A percentile compares a stretch with the other conserved stretches of the same genome.
Conservation (phyloP, 2,329 filamentous ascomycete genomes). For the Diaporthe sp. region DNA sequence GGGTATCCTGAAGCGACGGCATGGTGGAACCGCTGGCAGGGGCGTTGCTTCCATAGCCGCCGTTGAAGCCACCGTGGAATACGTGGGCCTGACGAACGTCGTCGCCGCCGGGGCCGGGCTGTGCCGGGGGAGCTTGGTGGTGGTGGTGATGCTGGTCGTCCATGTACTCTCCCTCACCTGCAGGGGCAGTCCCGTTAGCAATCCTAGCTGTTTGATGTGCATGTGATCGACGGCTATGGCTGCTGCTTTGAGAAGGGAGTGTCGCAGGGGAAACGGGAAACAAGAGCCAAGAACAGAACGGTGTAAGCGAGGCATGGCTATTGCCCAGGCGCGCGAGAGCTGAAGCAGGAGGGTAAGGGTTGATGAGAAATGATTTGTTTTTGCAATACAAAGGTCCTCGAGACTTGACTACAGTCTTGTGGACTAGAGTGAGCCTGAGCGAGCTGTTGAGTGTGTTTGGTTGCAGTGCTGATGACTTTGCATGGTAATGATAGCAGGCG, state of each 20-base stretch:
- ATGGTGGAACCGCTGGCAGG: slow-evolving; percentile 71
- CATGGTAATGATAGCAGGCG: slow-evolving; percentile 39
- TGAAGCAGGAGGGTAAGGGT: slow-evolving; percentile 40
- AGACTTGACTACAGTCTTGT: slow-evolving; percentile 45
- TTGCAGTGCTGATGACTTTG: slow-evolving; percentile 44
- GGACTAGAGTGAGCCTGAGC: slow-evolving; percentile 30
- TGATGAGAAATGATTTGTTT: slow-evolving; percentile 41
- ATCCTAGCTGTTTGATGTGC: slow-evolving; percentile 39
- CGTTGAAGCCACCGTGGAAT: slow-evolving; percentile 73
- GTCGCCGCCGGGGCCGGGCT: slow-evolving; percentile 56
- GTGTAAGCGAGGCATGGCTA: slow-evolving; percentile 43
- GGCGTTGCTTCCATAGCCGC: slow-evolving; percentile 72
- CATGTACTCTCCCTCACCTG: slow-evolving; percentile 74
- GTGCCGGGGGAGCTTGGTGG: slow-evolving; percentile 62
- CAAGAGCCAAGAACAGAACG: slow-evolving; percentile 52
- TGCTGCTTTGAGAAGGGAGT: slow-evolving; percentile 41
- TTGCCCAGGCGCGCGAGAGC: slow-evolving; percentile 42
- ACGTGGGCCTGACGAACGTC: slow-evolving; percentile 82
- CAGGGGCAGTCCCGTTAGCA: slow-evolving; percentile 48
- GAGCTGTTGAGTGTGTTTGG: slow-evolving; percentile 39
- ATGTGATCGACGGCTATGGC: slow-evolving; percentile 40
- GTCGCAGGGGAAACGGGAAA: slow-evolving; percentile 44
- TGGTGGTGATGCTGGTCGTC: slow-evolving; percentile 71
- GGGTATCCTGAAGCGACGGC: slow-evolving; percentile 73
- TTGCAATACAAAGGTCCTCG: slow-evolving; percentile 50